Base-by-base conservation (phyloP, 164 flowering plant species). In the Protea cynaroides region DNA sequence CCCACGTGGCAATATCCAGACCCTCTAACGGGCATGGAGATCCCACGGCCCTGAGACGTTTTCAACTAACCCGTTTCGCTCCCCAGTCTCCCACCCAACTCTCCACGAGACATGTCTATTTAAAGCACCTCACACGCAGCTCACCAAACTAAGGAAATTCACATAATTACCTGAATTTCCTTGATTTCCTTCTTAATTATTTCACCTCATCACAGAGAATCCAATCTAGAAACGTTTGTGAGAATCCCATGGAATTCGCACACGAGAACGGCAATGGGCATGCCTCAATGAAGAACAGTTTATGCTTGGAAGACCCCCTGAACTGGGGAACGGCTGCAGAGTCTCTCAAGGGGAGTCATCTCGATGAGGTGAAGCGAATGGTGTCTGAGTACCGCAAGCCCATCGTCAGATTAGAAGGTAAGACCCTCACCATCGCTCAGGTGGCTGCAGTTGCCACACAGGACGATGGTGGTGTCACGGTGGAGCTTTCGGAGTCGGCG, bases 291-390 rank as follows among this genome's bases (percentile, higher is more conserved):
- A 50, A 56, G 11, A 50, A 56, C 8, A 36, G 54, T 19, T 36
- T 73, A n/a, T 74, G 77, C 62, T 56, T 65, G 1, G 44, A 53
- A 21, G 89, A 84, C 65, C 83, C 89, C 1, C 50, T 84, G 71
- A 75, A 81, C 50, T 84, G 89, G 89, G 83, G 67, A 21, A 9
- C 7, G 61, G 83, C 85, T 12, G 89, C 86, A 0, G 85, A 79
- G 66, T 21, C 78, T 0, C 11, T 82, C 2, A 78, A 67, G 34
- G 85, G 86, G 14, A 81, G 85, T 64, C 86, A 84, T 43, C 66
- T 84, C 3, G 83, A 81, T 1, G 82, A 83, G 61, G 85, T 84
- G 61, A 82, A 81, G 74, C 23, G 71, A 2, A 84, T 84, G 86
- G 80, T 84, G 46, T 67, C 53, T 56, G 89, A 84, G 58, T 84